phyloP scores from a whole-genome alignment of 1,284 basidiomycete genomes.

The Lentinus polychrous region DNA sequence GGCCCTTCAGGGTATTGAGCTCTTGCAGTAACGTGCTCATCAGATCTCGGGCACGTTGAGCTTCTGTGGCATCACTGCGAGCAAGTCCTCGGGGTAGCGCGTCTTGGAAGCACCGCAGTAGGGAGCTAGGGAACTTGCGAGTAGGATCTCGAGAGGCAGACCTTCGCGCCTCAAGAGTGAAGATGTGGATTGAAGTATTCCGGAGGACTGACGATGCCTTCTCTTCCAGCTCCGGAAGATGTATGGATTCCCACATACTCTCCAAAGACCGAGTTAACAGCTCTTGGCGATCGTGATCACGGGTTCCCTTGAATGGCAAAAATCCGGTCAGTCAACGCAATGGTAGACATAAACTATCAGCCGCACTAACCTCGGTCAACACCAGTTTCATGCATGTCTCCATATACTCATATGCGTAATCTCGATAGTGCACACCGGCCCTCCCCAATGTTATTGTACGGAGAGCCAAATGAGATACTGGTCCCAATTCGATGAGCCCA shows the following conservation, averaged over 20 bases:
- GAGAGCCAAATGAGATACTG: slow-evolving; percentile 69
- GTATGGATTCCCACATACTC: slow-evolving; percentile 75
- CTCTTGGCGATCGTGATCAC: slow-evolving; percentile 70
- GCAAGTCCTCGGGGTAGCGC: slow-evolving; percentile 69
- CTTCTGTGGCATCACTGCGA: slow-evolving; percentile 55
- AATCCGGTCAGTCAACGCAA: neutral
- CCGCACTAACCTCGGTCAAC: slow-evolving; percentile 63
- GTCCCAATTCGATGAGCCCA: slow-evolving; percentile 68
- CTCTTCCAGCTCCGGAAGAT: slow-evolving; percentile 62
- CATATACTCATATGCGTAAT: slow-evolving; percentile 74
- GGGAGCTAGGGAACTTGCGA: slow-evolving; percentile 52
- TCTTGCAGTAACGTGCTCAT: slow-evolving; percentile 62
- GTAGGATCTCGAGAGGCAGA: slow-evolving; percentile 46
- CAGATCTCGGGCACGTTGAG: slow-evolving; percentile 51
- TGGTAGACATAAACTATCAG: neutral
- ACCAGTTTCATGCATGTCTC: slow-evolving; percentile 71
- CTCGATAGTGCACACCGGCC: slow-evolving; percentile 55
- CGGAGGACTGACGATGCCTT: slow-evolving; percentile 65
- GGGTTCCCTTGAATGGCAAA: slow-evolving; percentile 46
- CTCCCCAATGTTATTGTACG: slow-evolving; percentile 49
- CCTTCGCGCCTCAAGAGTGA: slow-evolving; percentile 58
- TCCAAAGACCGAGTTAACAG: slow-evolving; percentile 68
- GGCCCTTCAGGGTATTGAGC: slow-evolving; percentile 50
- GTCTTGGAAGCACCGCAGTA: slow-evolving; percentile 72
- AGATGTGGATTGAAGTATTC: slow-evolving; percentile 63